Base-by-base conservation (phyloP, 768 basidiomycete genomes). In the Fibroporia radiculosa region DNA sequence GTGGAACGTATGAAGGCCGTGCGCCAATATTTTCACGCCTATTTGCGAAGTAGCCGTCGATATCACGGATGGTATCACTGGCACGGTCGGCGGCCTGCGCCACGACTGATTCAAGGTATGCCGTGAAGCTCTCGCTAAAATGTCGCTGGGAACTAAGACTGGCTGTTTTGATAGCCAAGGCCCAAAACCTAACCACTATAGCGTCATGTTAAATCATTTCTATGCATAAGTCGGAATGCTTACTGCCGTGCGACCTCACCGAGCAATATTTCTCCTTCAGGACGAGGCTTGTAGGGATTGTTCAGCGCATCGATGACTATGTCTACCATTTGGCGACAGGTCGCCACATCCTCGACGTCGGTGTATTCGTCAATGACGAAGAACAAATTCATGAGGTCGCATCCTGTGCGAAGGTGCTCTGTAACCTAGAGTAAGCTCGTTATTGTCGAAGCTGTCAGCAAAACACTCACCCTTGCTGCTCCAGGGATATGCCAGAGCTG, bases 351-450 rank as follows among this genome's bases (percentile, higher is more conserved):
- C 27, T 37, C 46, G 2, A 45, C 45, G 31, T 62, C 59, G 0
- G 58, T 53, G 22, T 57, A 52, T 39, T 60, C 58, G 42, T 62
- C 58, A 13, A 60, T 40, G 22, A 58, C 40, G 48, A 60, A 60
- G 32, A 57, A 57, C 2, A 54, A n/a, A 34, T 55, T 55, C 57
- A 59, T 57, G 2, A 57, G 36, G 47, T 61, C 57, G 34, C 47
- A 33, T 3, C 46, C 52, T 2, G 39, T 42, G 8, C 52, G 26
- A 3, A 48, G 41, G 11, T 36, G 34, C 16, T 50, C 51, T 53
- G 24, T 6, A 23, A 5, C 3, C 14, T n/a, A n/a, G n/a, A n/a
- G n/a, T n/a, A n/a, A n/a, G n/a, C n/a, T n/a, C n/a, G n/a, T n/a
- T n/a, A n/a, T n/a, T n/a, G n/a, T n/a, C n/a, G n/a, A n/a, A n/a